Base-by-base conservation (phyloP, 495 filamentous ascomycete genomes). In the Cercophora newfieldiana region DNA sequence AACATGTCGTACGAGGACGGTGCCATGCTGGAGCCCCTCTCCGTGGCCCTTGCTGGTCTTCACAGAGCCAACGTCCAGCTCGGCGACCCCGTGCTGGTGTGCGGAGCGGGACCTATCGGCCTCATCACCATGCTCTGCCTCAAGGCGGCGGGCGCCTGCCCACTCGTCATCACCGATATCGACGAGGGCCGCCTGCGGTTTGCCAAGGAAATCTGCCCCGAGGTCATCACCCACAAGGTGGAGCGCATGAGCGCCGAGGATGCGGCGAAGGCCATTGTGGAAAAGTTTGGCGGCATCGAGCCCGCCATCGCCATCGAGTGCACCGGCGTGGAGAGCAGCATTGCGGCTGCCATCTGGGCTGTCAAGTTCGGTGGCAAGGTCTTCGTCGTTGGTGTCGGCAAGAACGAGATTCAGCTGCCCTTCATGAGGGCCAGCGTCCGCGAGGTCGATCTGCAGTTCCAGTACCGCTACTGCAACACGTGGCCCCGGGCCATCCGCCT, bases 391-490 rank as follows among this genome's bases (percentile, higher is more conserved):
- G 93, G 93, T 26, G 93, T 97, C 2, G 93, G 93, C 67, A 95
- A 90, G 87, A 92, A 92, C 72, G 92, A 96, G 85, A 93, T 96
- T 83, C 90, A 87, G 73, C 89, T 97, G 67, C 93, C 93, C 44
- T 97, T 97, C 79, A 96, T 96, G 92, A 83, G 92, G 68, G 82
- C 91, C 30, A 93, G 90, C 72, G 94, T 92, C 16, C 85, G 91
- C 71, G 94, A 98, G 80, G 88, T 98, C 71, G 94, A 97, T 76
- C 79, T 98, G 63, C 90, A 94, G 80, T 96, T 96, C 79, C 94
- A 97, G 83, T 97, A 98, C 80, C 87, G 94, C 61, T 97, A 97
- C 81, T 85, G 83, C 80, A 98, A 97, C 81, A 96, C 91, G 54
- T 98, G 94, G 94, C 94, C 94, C 55, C 83, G 90, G 59, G 94